Evolutionary conservation across 768 basidiomycete genomes (phyloP).

Genomic region (Leccinum longicurvipes): DNA sequence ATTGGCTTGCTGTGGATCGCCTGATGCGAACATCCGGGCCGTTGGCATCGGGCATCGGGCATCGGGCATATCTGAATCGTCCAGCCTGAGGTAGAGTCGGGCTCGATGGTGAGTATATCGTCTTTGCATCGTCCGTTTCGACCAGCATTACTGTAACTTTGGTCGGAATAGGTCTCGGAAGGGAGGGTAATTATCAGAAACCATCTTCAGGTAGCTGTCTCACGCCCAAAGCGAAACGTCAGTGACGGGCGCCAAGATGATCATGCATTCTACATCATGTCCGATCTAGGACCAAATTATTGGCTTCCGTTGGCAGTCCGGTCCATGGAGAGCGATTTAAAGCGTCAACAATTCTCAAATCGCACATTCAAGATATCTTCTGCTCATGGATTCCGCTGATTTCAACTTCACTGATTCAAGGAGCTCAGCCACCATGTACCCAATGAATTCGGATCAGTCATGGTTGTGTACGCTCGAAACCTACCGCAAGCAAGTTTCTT

Average conservation of each 20-base stretch:
- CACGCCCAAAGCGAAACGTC: neutral
- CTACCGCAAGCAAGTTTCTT: neutral
- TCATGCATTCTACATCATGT: neutral
- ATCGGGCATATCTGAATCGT: no score
- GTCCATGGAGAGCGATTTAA: neutral
- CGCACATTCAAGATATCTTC: no score
- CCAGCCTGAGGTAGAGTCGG: neutral
- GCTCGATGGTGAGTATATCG: neutral
- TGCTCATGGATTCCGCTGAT: neutral
- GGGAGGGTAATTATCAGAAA: neutral
- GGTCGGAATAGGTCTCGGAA: neutral
- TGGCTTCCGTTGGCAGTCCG: no score
- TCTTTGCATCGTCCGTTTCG: neutral
- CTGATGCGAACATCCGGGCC: neutral
- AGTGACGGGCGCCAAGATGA: neutral
- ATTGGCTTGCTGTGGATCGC: conserved; percentile 12
- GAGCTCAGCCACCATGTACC: neutral
- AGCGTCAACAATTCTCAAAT: fast-evolving
- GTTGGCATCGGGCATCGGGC: neutral
- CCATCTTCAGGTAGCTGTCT: neutral
- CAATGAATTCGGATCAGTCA: neutral
- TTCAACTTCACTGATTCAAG: neutral
- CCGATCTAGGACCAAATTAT: neutral
- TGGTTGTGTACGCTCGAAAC: neutral
- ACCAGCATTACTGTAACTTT: neutral